Evolutionary conservation across 2,329 filamentous ascomycete genomes (phyloP).

Genomic region (Trichophyton schoenleinii): DNA sequence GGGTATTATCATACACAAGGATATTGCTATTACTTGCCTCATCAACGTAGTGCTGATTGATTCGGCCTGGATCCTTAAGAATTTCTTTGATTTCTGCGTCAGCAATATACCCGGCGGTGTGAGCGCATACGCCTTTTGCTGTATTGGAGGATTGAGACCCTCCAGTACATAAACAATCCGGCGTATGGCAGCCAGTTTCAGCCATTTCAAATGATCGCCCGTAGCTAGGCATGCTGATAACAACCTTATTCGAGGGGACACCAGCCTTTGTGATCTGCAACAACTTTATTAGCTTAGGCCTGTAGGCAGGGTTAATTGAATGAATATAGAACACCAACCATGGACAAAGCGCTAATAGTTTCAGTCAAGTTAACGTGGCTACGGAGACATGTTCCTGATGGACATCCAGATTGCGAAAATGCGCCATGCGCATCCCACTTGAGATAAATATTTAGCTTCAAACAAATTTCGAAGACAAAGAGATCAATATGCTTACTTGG

Average conservation of each 20-base stretch:
- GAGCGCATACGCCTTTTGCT: conserved; percentile 20
- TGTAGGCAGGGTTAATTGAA: background rate
- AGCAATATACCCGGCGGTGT: conserved; percentile 24
- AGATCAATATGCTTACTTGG: background rate
- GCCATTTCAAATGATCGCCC: conserved; percentile 27
- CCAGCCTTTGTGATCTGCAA: conserved; percentile 25
- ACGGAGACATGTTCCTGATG: conserved; percentile 25
- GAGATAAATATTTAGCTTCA: background rate
- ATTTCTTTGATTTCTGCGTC: conserved; percentile 25
- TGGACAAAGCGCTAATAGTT: conserved; percentile 23
- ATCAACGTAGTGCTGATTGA: background rate
- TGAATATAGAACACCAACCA: conserved; percentile 10
- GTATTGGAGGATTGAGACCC: conserved; percentile 16
- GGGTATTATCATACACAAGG: background rate
- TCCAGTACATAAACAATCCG: conserved; percentile 8
- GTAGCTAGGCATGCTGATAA: conserved; percentile 27
- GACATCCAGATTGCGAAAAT: conserved; percentile 14
- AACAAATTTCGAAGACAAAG: background rate
- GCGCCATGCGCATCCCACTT: background rate
- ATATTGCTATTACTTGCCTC: background rate
- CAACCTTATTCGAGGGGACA: conserved; percentile 22
- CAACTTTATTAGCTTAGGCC: conserved; percentile 17
- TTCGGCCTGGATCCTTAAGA: conserved; percentile 8
- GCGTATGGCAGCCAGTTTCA: conserved; percentile 16
- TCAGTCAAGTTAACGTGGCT: conserved; percentile 30